phyloP scores from a whole-genome alignment of 2,329 filamentous ascomycete genomes.

The Pseudocercospora fijiensis region DNA sequence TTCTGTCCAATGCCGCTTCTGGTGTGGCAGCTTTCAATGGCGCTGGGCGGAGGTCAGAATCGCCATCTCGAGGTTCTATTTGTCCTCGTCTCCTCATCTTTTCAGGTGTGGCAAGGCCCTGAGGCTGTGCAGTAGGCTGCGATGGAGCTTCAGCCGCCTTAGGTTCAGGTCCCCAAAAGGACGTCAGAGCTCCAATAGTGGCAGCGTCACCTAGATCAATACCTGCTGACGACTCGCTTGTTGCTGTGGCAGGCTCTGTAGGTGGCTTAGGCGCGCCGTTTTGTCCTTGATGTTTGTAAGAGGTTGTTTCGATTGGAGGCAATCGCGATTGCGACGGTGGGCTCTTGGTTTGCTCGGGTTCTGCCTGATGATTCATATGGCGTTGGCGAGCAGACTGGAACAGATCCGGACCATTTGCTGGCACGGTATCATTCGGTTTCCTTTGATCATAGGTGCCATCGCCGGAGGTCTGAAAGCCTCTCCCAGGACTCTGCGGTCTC shows the following conservation, averaged over 20 bases:
- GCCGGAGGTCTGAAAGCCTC: slow-evolving; percentile 21
- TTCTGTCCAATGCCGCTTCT: slow-evolving; percentile 9
- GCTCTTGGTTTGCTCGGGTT: slow-evolving; percentile 8
- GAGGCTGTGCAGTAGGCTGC: slow-evolving; percentile 17
- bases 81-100: slow-evolving; percentile 27
- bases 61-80: slow-evolving; percentile 22
- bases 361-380: slow-evolving; percentile 28
- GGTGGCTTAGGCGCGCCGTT: slow-evolving; percentile 21
- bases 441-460: slow-evolving; percentile 24
- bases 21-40: slow-evolving; percentile 28
- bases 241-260: slow-evolving; percentile 19
- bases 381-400: slow-evolving; percentile 31
- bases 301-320: slow-evolving; percentile 23
- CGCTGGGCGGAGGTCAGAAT: slow-evolving; percentile 34
- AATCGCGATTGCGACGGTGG: slow-evolving; percentile 18
- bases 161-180: slow-evolving; percentile 31
- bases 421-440: slow-evolving; percentile 15
- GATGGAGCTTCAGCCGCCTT: slow-evolving; percentile 12
- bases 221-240: slow-evolving; percentile 28
- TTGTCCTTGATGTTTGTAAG: slow-evolving; percentile 10
- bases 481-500: slow-evolving; percentile 27
- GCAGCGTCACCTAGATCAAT: slow-evolving; percentile 29
- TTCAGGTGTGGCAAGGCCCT: slow-evolving; percentile 29
- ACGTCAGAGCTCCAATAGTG: slow-evolving; percentile 28
- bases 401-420: slow-evolving; percentile 25